Base-by-base conservation (phyloP, 495 filamentous ascomycete species). In the Tetracladium marchalianum region DNA sequence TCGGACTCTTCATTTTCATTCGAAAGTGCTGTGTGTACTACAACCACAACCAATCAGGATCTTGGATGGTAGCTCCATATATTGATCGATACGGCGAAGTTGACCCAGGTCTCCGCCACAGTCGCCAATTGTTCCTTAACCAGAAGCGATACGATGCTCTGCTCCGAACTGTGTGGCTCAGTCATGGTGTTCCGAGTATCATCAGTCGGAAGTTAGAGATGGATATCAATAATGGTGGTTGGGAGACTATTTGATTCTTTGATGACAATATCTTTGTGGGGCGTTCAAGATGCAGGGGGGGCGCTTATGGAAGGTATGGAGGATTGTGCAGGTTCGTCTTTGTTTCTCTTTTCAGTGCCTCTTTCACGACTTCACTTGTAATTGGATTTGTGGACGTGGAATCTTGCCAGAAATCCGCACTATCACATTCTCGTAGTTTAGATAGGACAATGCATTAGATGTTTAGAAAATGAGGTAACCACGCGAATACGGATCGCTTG, bases 151-250 rank as follows among this genome's bases (percentile, higher is more conserved):
- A 96, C 64, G 92, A 98, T 62, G 75, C 80, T 38, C 75, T 96
- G 52, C 68, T 95, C 33, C 73, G 92, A 41, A 85, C 79, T 53
- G 76, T 89, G 18, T 97, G 93, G 92, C 68, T 98, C 47, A 76
- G 80, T 17, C 88, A 95, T 53, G 78, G 80, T 17, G 77, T 97
- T 31, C 88, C 87, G n/a, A 90, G 84, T 39, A 82, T 81, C 31
- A 94, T 98, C 57, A 81, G 82, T 44, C 72, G 92, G 50, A 89
- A 88, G 62, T 65, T 97, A 50, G 92, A 98, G 68, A 82, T 82
- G 10, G 92, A 98, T 57, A 85, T 95, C 36, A 97, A 97, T 59
- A 94, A 84, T 52, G 92, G 92, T 6, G 92, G 92, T 2, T 98
- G 92, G 92, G 92, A 98, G 67, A 95, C 90, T 17, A 78, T 90